Evolutionary conservation across 129 eudicot species (phyloP), one percentile per base, ranked within the genome.

Genomic region (Helianthus tuberosus): DNA sequence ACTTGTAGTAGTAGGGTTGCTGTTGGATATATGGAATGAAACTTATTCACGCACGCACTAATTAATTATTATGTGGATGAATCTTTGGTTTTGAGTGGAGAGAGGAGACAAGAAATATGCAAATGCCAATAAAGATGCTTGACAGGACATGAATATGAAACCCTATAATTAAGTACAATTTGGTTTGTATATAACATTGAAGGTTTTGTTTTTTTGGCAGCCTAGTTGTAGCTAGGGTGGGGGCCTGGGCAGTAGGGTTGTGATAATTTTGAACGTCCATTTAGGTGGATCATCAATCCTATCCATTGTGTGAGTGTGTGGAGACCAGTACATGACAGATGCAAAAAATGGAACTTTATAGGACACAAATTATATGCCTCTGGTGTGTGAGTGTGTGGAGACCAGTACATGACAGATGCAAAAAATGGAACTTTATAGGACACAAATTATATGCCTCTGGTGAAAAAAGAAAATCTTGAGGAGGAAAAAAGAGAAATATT

Each of bases 291-390:
- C 14, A 11, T 48, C 15, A 53, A 53, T 53, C 60, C 5, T 9
- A 58, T 25, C 38, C 38, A 58, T 58, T 58, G 36, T 15, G 62
- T n/a, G n/a, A n/a, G n/a, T 17, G 41, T 27, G 64, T 1, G 36
- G 29, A 9, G 44, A 64, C 44, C 29, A 46, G 8, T 38, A 39
- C n/a, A 23, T 59, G 55, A 73, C 29, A 62, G 60, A 49, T 62
- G 70, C 64, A 16, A 71, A 69, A 55, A 36, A 65, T 54, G 65
- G 47, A 72, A n/a, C 80, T 76, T 76, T 67, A 67, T 67, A 67
- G 49, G 68, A 57, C 67, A 66, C 6, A 75, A 75, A 75, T 66
- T 12, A 52, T 65, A 64, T 75, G 65, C 73, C 16, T 65, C 27
- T 74, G 23, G 35, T 17, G 17, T 17, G 62, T n/a, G n/a, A n/a